Conservation (phyloP, 2,329 filamentous ascomycete species). For the Delphinella strobiligena region DNA sequence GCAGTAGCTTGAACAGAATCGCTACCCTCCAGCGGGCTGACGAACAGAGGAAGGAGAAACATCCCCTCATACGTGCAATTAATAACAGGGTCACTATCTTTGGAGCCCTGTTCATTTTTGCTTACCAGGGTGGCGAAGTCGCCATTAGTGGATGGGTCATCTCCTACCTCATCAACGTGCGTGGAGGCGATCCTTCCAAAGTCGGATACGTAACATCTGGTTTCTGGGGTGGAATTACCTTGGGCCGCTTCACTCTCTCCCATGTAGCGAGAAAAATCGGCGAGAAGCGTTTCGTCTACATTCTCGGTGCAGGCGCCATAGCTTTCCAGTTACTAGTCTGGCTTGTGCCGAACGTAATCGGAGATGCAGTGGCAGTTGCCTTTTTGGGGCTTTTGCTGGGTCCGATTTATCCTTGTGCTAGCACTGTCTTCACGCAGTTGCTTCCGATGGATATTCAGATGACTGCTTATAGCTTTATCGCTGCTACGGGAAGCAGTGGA, state of each 20-base stretch:
- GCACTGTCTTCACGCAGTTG: constrained; percentile 49
- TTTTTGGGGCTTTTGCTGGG: constrained; percentile 66
- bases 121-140: constrained; percentile 77
- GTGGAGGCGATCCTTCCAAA: constrained; percentile 53
- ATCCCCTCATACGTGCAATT: constrained; percentile 38
- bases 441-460: constrained; percentile 50
- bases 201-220: constrained; percentile 71
- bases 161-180: constrained; percentile 65
- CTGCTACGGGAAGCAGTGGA: constrained; percentile 56
- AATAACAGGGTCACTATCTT: constrained; percentile 52
- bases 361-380: constrained; percentile 34
- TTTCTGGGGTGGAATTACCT: constrained; percentile 42
- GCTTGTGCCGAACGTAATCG: constrained; percentile 62
- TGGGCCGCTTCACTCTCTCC: constrained; percentile 53
- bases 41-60: constrained; percentile 37
- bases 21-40: constrained; percentile 26
- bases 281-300: constrained; percentile 57
- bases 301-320: constrained; percentile 48
- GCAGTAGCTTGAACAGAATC: constrained; percentile 31
- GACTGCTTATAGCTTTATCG: constrained; percentile 54
- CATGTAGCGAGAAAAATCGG: constrained; percentile 55
- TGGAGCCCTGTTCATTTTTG: constrained; percentile 71
- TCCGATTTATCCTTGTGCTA: constrained; percentile 65
- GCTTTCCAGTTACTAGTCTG: constrained; percentile 67
- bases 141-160: constrained; percentile 79